These are phyloP conservation scores for Kurtzmaniella natalensis DNA, from an alignment of 1,139 yeast species.

Conservation along the genomic window DNA sequence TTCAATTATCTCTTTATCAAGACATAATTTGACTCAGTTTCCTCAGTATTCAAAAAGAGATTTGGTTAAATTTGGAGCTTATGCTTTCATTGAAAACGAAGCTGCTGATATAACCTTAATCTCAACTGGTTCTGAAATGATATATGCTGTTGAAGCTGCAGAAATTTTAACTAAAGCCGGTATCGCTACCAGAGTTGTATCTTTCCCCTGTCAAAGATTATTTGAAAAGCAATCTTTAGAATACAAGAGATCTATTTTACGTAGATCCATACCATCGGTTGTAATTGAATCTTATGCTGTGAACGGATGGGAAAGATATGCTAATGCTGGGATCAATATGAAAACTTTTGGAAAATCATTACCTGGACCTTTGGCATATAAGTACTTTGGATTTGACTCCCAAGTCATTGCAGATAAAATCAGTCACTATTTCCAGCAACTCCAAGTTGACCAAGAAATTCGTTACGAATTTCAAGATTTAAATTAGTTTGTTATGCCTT, in stretches of 20 bases:
- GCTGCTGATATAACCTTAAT: constrained; percentile 19
- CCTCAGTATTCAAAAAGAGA: constrained; percentile 17
- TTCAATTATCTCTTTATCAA: constrained; percentile 19
- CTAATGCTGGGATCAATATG: constrained; percentile 29
- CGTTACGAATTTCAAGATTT: constrained; percentile 25
- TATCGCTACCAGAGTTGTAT: constrained; percentile 20
- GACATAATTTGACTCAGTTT: constrained; percentile 20
- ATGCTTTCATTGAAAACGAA: constrained; percentile 16
- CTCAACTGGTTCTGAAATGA: constrained; percentile 27
- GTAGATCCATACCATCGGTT: constrained; percentile 11
- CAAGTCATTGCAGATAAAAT: constrained; percentile 22
- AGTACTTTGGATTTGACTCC: constrained; percentile 24
- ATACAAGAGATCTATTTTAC: constrained; percentile 12
- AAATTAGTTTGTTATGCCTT: constrained; percentile 8
- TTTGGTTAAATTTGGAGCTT: constrained; percentile 22
- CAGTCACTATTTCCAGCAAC: constrained; percentile 13
- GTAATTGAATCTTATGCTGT: constrained; percentile 31
- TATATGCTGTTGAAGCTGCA: constrained; percentile 24
- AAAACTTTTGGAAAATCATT: constrained; percentile 26
- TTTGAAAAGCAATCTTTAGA: constrained; percentile 23
- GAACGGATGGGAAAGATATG: constrained; percentile 33
- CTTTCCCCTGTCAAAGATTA: constrained; percentile 24
- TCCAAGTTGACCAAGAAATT: constrained; percentile 17
- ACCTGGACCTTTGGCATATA: constrained; percentile 24
- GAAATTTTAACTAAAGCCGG: constrained; percentile 18